Percentiles rank a stretch among this genome's conserved stretches.
These are phyloP conservation scores for Neonectria neomacrospora DNA, from an alignment of 2,329 filamentous ascomycete species.

Conservation along the genomic window DNA sequence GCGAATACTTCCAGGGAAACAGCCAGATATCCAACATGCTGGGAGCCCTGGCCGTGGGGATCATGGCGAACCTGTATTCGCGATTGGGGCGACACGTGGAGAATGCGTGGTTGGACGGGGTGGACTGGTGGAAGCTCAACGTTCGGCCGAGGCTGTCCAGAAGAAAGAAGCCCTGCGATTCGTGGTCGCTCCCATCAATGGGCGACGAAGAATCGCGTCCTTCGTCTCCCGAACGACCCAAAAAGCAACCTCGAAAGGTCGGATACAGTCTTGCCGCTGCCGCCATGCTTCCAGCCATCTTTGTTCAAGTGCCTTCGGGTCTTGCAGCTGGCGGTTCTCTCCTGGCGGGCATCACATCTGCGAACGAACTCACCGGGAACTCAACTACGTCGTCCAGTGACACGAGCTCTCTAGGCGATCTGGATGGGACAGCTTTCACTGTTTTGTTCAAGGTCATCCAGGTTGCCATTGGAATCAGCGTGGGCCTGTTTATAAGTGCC, in stretches of 20 bases:
- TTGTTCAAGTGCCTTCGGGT: conserved; percentile 73
- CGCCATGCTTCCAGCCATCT: conserved; percentile 87
- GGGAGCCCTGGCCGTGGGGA: conserved; percentile 79
- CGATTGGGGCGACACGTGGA: conserved; percentile 70
- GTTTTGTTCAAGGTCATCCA: conserved; percentile 69
- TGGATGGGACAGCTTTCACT: conserved; percentile 62
- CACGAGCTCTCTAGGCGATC: conserved; percentile 40
- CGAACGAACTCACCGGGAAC: conserved; percentile 64
- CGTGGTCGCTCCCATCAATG: conserved; percentile 47
- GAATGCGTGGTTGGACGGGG: conserved; percentile 62
- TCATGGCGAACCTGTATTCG: conserved; percentile 83
- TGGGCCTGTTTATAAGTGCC: conserved; percentile 67
- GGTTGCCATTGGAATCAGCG: conserved; percentile 71
- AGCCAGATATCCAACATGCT: conserved; percentile 82
- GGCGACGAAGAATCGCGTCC: conserved; percentile 50
- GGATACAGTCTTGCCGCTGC: conserved; percentile 85
- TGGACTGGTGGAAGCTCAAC: conserved; percentile 61
- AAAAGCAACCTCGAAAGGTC: conserved; percentile 55
- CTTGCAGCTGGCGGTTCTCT: conserved; percentile 70
- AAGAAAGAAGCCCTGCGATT: conserved; percentile 43
- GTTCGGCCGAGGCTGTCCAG: conserved; percentile 52
- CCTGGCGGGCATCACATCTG: conserved; percentile 66
- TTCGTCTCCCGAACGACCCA: conserved; percentile 32
- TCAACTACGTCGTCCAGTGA: conserved; percentile 46
- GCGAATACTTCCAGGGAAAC: conserved; percentile 73